A percentile compares a stretch with the other conserved stretches of the same genome.
Conservation (phyloP, 2,329 filamentous ascomycete genomes). For the Arthrobotrys entomopaga region DNA sequence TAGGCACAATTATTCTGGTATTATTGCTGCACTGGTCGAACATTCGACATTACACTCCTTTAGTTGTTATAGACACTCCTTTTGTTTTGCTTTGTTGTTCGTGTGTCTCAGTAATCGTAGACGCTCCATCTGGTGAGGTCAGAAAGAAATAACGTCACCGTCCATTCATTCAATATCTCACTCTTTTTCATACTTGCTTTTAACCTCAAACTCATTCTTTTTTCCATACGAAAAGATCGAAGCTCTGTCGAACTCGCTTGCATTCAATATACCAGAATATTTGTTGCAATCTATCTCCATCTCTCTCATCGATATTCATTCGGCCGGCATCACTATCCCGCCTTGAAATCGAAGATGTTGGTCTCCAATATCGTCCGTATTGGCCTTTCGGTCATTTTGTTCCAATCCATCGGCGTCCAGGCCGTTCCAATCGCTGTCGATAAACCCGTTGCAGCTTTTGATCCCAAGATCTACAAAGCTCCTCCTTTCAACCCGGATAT, state of each 20-base stretch:
- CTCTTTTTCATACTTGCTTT: neutral
- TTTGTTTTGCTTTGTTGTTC: constrained; percentile 1
- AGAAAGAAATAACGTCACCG: constrained; percentile 7
- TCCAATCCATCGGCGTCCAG: neutral
- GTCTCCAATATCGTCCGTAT: constrained; percentile 19
- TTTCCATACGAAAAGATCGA: neutral
- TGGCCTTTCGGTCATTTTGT: constrained; percentile 19
- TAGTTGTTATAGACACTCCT: constrained; percentile 5
- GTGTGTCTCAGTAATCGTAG: constrained; percentile 16
- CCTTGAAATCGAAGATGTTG: constrained; percentile 23
- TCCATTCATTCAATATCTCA: constrained; percentile 18
- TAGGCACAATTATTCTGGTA: constrained; percentile 26
- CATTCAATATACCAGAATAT: constrained; percentile 1
- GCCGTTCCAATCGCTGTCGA: constrained; percentile 32
- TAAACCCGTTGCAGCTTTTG: constrained; percentile 8
- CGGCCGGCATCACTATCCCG: neutral
- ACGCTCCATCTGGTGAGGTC: constrained; percentile 45
- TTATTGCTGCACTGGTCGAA: constrained; percentile 43
- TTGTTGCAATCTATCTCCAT: constrained; percentile 2
- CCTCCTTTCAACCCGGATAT: constrained; percentile 45
- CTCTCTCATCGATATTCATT: neutral
- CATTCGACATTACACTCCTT: constrained; percentile 51
- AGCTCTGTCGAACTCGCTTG: constrained; percentile 3
- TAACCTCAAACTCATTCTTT: neutral
- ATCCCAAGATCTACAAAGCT: constrained; percentile 21